These are phyloP conservation scores for Fusarium dimerum DNA, from an alignment of 2,329 filamentous ascomycete genomes.

Conservation along the genomic window DNA sequence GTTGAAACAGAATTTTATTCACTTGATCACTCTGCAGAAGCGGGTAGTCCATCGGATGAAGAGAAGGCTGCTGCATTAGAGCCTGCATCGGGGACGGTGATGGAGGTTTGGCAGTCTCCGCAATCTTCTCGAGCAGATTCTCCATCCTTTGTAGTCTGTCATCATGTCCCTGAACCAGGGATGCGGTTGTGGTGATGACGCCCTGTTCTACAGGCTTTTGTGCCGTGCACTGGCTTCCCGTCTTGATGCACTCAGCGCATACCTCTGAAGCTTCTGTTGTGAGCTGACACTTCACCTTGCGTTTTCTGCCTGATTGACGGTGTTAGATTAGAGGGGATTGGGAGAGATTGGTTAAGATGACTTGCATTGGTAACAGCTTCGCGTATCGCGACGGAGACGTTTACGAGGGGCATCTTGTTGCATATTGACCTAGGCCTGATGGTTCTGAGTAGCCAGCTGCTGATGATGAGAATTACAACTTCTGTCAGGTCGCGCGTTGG, in stretches of 20 bases:
- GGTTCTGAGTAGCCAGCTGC: no score
- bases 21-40: neutral
- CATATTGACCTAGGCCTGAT: no score
- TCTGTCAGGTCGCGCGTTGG: no score
- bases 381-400: no score
- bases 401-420: no score
- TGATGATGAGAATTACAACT: no score
- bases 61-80: neutral
- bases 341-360: no score
- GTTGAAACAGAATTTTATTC: neutral
- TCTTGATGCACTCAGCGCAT: constrained; percentile 16
- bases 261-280: constrained; percentile 9
- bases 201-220: constrained; percentile 2
- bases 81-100: neutral
- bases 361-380: no score
- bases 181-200: neutral
- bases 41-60: neutral
- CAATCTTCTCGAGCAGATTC: neutral
- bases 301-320: constrained; percentile 9
- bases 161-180: neutral
- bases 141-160: constrained; percentile 9
- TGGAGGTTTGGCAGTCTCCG: neutral
- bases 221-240: constrained; percentile 7
- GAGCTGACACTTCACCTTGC: constrained; percentile 20
- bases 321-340: no score